A percentile compares a stretch with the other conserved stretches of the same genome.
Evolutionary conservation across 371 early-diverging fungal genomes (phyloP).

Genomic region (Cokeromyces recurvatus): DNA sequence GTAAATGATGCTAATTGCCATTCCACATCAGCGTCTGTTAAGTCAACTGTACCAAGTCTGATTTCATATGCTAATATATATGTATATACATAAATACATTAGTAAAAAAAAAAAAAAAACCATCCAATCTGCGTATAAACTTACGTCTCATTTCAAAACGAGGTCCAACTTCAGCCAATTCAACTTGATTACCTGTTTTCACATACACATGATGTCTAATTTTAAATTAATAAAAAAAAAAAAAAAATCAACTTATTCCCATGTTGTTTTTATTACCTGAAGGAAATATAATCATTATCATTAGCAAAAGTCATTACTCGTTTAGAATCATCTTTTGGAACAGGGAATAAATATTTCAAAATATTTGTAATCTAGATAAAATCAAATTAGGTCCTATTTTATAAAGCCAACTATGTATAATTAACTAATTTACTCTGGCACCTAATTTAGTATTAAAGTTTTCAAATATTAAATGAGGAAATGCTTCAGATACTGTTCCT

Average conservation of each 20-base stretch:
- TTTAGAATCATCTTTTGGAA: conserved; percentile 94
- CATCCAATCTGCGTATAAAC: too few relatives aligned
- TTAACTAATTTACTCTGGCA: conserved; percentile 69
- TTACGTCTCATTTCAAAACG: conserved; percentile 95
- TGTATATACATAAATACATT: too few relatives aligned
- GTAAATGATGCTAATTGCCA: conserved; percentile 97
- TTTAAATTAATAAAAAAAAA: too few relatives aligned
- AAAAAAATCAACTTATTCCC: too few relatives aligned
- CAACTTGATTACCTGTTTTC: conserved; percentile 84
- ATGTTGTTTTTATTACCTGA: conserved; percentile 58
- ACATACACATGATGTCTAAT: conserved; percentile 90
- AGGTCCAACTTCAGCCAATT: conserved; percentile 96
- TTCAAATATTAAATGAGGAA: conserved; percentile 93
- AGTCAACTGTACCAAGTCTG: conserved; percentile 91
- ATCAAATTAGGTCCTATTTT: background rate
- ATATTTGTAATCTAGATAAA: conserved; percentile 69
- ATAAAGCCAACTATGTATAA: too few relatives aligned
- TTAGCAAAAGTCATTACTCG: conserved; percentile 97
- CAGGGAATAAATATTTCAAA: conserved; percentile 93
- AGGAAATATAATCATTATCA: conserved; percentile 95
- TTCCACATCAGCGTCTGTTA: conserved; percentile 95
- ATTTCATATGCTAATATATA: conserved; percentile 80
- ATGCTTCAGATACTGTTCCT: conserved; percentile 95
- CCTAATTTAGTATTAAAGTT: conserved; percentile 92
- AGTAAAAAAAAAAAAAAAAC: too few relatives aligned